Conservation (phyloP, 1,284 basidiomycete species). For the Porphyrellus sp. region DNA sequence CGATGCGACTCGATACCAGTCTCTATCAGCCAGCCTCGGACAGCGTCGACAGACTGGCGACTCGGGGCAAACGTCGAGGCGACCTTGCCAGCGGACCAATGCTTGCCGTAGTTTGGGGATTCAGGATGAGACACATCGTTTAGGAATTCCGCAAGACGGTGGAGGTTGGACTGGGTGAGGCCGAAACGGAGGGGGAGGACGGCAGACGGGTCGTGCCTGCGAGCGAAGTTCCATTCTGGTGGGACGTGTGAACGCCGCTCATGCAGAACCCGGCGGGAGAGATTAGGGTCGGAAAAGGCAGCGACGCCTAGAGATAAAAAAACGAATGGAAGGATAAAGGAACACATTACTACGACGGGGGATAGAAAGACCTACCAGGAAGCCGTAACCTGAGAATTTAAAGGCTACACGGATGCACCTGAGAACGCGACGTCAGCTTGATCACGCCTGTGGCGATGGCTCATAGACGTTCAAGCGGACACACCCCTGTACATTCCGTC, state of each 20-base stretch:
- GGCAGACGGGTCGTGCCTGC: conserved; percentile 25
- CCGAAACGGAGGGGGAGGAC: conserved; percentile 40
- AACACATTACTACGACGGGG: too few species aligned
- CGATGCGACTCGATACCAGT: conserved; percentile 35
- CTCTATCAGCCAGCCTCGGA: conserved; percentile 40
- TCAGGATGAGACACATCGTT: conserved; percentile 44
- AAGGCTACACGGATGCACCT: too few species aligned
- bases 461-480: too few species aligned
- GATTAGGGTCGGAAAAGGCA: conserved; percentile 7
- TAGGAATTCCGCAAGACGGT: conserved; percentile 38
- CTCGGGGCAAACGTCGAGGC: conserved; percentile 40
- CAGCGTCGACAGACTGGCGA: conserved; percentile 35
- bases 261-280: conserved; percentile 25
- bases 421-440: too few species aligned
- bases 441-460: too few species aligned
- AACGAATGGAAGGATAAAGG: conserved; percentile 18
- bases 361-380: too few species aligned
- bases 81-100: conserved; percentile 41
- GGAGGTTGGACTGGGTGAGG: conserved; percentile 41
- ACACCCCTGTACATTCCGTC: too few species aligned
- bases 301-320: conserved; percentile 19
- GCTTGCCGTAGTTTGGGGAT: conserved; percentile 42
- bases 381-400: too few species aligned
- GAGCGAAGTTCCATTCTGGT: conserved; percentile 33
- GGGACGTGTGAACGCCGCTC: conserved; percentile 36